Evolutionary conservation across 2,329 filamentous ascomycete genomes (phyloP).

Genomic region (Aphanocladium album): DNA sequence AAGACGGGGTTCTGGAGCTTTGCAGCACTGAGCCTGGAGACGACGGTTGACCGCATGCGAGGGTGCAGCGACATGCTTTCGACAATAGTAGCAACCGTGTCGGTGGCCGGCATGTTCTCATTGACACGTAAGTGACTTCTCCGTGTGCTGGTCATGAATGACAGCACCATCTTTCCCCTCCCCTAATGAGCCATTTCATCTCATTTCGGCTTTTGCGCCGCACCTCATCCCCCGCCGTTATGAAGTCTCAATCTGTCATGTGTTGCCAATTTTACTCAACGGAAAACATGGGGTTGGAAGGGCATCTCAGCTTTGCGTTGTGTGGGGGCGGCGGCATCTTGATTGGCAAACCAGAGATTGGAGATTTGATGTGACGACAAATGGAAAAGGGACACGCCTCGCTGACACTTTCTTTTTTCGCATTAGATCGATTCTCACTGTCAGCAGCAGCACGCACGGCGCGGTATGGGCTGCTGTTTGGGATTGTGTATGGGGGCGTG

Average conservation of each 20-base stretch:
- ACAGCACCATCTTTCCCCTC: background rate
- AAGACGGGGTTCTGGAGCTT: constrained; percentile 68
- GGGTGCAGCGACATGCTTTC: constrained; percentile 70
- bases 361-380: background rate
- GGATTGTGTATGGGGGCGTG: constrained; percentile 71
- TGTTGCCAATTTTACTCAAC: background rate
- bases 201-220: background rate
- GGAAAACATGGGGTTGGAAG: constrained; percentile 3
- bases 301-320: background rate
- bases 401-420: background rate
- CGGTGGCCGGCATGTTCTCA: constrained; percentile 82
- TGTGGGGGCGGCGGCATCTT: background rate
- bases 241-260: background rate
- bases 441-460: constrained; percentile 73
- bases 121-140: constrained; percentile 62
- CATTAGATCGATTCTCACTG: constrained; percentile 69
- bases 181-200: background rate
- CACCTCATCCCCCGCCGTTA: background rate
- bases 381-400: background rate
- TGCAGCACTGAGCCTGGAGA: constrained; percentile 76
- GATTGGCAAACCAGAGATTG: background rate
- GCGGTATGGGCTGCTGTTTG: constrained; percentile 72
- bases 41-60: constrained; percentile 72
- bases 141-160: background rate
- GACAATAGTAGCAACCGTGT: constrained; percentile 76